These are phyloP conservation scores for Solanum corneliomulleri DNA, from an alignment of 257 asterid genomes.

Conservation along the genomic window DNA sequence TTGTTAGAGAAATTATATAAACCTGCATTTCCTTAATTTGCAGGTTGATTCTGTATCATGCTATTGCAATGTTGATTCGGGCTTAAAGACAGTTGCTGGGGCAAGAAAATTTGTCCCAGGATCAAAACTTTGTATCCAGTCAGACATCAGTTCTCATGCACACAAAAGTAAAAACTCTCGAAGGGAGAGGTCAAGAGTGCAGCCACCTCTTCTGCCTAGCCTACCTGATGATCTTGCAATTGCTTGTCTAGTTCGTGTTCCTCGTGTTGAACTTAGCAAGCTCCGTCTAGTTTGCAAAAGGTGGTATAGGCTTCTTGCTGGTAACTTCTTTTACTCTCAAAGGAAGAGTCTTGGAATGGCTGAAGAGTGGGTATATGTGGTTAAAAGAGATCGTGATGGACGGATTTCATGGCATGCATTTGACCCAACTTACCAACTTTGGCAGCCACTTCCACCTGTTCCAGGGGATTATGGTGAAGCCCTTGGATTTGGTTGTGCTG, in stretches of 20 bases:
- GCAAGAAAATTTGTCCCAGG: slow-evolving; percentile 42
- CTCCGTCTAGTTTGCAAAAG: slow-evolving; percentile 42
- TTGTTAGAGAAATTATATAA: not conserved
- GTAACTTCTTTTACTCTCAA: slow-evolving; percentile 31
- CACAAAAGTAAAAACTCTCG: slow-evolving; percentile 28
- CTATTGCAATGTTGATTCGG: slow-evolving; percentile 41
- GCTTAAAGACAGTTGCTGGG: slow-evolving; percentile 37
- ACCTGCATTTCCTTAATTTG: not conserved
- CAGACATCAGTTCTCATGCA: slow-evolving; percentile 33
- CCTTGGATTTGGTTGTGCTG: slow-evolving; percentile 45
- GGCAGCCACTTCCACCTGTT: slow-evolving; percentile 49
- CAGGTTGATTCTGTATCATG: slow-evolving; percentile 47
- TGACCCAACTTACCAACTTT: slow-evolving; percentile 32
- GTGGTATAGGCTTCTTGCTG: slow-evolving; percentile 38
- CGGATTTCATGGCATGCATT: slow-evolving; percentile 43
- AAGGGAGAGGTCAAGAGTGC: slow-evolving; percentile 32
- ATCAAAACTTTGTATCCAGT: slow-evolving; percentile 39
- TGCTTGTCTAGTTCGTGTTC: slow-evolving; percentile 43
- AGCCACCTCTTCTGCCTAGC: slow-evolving; percentile 37
- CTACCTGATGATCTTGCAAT: slow-evolving; percentile 46
- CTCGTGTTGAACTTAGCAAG: slow-evolving; percentile 35
- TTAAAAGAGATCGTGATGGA: slow-evolving; percentile 39
- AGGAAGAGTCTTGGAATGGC: slow-evolving; percentile 40
- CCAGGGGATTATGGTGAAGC: slow-evolving; percentile 40
- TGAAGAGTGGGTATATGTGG: slow-evolving; percentile 39